A percentile compares a stretch with the other conserved stretches of the same genome.
These are phyloP conservation scores for Carex kokanica DNA, from an alignment of 176 grass and related monocot genomes.

Conservation along the genomic window DNA sequence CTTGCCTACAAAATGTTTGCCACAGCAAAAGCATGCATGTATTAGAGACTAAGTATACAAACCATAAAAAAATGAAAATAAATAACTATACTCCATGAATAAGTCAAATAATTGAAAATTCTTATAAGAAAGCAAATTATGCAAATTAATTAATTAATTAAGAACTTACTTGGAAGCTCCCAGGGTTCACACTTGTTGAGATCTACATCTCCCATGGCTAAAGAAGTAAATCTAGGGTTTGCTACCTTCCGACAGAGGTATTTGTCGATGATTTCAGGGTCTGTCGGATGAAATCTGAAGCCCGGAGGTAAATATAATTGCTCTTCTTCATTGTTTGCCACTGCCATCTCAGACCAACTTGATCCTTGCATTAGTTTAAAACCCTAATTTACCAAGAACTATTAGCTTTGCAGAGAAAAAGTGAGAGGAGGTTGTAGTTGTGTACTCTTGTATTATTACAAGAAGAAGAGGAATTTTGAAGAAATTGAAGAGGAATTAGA, in stretches of 20 bases:
- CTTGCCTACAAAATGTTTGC: slow-evolving; percentile 38
- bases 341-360: neutral
- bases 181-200: slow-evolving; percentile 90
- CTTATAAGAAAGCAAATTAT: neutral
- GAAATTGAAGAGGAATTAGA: neutral
- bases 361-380: neutral
- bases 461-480: neutral
- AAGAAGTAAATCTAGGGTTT: slow-evolving; percentile 30
- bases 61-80: neutral
- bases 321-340: slow-evolving; percentile 1
- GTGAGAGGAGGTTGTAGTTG: neutral
- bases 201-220: slow-evolving; percentile 81
- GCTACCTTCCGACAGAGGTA: slow-evolving; percentile 60
- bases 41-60: slow-evolving; percentile 6
- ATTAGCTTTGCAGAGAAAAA: neutral
- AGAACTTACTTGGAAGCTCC: slow-evolving; percentile 65
- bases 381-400: neutral
- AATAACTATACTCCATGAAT: neutral
- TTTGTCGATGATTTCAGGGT: slow-evolving; percentile 76
- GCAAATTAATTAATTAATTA: slow-evolving; percentile 7
- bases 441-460: neutral
- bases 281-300: slow-evolving; percentile 84
- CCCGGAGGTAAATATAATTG: slow-evolving; percentile 50
- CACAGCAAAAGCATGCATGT: neutral
- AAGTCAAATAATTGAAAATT: slow-evolving; percentile 4